Evolutionary conservation across 305 asterid species (phyloP).

Genomic region (Fraxinus latifolia): DNA sequence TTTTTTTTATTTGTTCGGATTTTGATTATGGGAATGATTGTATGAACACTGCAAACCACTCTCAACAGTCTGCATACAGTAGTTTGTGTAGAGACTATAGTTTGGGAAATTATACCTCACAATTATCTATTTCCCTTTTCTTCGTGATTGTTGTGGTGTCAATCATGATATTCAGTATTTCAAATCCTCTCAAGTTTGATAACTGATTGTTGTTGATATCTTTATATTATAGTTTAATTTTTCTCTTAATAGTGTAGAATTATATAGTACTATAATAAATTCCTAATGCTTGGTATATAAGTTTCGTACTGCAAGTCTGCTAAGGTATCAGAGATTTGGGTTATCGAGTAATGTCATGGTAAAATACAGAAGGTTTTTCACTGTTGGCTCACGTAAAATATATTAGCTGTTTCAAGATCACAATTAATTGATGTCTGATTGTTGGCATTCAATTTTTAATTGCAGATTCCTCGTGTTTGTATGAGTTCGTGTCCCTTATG

Average conservation of each 20-base stretch:
- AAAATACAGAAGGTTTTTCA: neutral
- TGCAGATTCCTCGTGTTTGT: constrained; percentile 32
- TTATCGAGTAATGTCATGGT: neutral
- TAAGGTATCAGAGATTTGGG: neutral
- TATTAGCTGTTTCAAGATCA: neutral
- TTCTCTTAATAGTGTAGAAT: constrained; percentile 8
- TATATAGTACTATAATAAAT: neutral
- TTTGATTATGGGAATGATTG: constrained; percentile 1
- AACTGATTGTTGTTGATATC: constrained; percentile 14
- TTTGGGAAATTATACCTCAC: constrained; percentile 3
- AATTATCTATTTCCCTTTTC: neutral
- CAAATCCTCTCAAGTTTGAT: neutral
- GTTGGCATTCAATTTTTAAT: constrained; percentile 1
- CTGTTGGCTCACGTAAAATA: neutral
- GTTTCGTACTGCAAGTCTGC: neutral
- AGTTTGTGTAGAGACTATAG: constrained; percentile 1
- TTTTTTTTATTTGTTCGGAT: neutral
- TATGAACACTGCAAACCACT: neutral
- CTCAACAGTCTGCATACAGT: neutral
- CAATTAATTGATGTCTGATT: constrained; percentile 11
- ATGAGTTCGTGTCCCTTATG: constrained; percentile 20
- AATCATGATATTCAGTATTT: constrained; percentile 1
- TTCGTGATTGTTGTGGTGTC: constrained; percentile 1
- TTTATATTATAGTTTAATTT: constrained; percentile 7
- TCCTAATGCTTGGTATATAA: neutral